Evolutionary conservation across 1,284 basidiomycete species (phyloP).

Genomic region (Puccinia horiana): DNA sequence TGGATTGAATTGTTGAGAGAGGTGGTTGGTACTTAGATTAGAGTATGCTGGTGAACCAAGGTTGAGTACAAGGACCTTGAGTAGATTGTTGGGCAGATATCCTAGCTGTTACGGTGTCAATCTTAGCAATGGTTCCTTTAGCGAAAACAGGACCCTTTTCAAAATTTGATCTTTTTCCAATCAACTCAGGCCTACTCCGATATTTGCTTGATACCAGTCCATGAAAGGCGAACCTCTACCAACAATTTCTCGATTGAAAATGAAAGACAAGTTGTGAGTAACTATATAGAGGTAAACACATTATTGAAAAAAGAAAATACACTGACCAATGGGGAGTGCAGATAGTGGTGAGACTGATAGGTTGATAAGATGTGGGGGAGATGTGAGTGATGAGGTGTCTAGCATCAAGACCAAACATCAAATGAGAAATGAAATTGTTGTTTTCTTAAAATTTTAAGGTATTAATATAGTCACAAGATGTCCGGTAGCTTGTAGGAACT

Average conservation of each 20-base stretch:
- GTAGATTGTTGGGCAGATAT: conserved; percentile 68
- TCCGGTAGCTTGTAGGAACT: too few relatives aligned
- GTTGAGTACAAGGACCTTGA: conserved; percentile 83
- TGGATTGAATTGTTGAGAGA: conserved; percentile 87
- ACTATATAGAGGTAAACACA: background rate
- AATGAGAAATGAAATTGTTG: conserved; percentile 95
- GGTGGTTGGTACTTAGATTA: conserved; percentile 84
- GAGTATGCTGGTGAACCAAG: conserved; percentile 96
- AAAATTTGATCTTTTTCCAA: background rate
- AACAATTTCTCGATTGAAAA: background rate
- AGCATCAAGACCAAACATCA: conserved; percentile 93
- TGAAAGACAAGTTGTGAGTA: background rate
- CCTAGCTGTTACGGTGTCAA: background rate
- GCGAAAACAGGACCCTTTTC: conserved; percentile 33
- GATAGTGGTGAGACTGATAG: conserved; percentile 83
- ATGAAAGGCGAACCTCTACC: conserved; percentile 46
- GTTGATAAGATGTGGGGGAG: conserved; percentile 77
- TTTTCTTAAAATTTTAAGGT: too few relatives aligned
- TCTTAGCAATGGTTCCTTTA: conserved; percentile 39
- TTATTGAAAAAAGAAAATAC: background rate
- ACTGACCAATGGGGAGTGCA: conserved; percentile 86
- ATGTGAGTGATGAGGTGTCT: conserved; percentile 85
- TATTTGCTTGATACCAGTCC: conserved; percentile 47
- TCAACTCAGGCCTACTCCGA: conserved; percentile 33
- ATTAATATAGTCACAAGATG: too few relatives aligned